Conservation (phyloP, 176 grass and related monocot species). For the Carex pumila region DNA sequence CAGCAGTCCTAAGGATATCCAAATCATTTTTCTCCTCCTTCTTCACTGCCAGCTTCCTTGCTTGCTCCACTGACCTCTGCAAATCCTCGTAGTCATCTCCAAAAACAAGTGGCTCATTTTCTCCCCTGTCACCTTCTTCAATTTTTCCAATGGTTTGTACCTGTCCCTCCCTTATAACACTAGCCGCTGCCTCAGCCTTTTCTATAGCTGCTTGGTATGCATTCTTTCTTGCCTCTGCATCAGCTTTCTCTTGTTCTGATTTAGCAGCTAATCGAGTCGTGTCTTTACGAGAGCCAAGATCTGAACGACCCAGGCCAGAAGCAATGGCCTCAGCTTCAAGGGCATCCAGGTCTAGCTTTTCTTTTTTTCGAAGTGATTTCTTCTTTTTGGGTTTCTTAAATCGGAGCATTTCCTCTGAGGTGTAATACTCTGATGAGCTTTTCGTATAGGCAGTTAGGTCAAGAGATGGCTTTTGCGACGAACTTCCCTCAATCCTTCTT, state of each 20-base stretch:
- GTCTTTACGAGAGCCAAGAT: constrained; percentile 82
- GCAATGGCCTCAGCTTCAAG: constrained; percentile 80
- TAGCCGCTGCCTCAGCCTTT: constrained; percentile 75
- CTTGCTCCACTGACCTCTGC: constrained; percentile 73
- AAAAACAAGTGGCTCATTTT: constrained; percentile 45
- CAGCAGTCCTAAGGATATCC: constrained; percentile 45
- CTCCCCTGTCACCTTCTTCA: constrained; percentile 20
- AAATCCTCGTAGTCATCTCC: constrained; percentile 93
- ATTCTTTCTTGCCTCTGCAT: constrained; percentile 65
- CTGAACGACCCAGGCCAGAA: constrained; percentile 62
- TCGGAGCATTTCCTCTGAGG: constrained; percentile 75
- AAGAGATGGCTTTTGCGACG: constrained; percentile 45
- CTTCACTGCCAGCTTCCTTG: constrained; percentile 69
- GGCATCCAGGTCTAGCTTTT: constrained; percentile 80
- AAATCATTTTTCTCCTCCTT: constrained; percentile 48
- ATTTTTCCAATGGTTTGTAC: constrained; percentile 17
- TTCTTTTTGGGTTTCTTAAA: constrained; percentile 99
- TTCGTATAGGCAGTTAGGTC: constrained; percentile 53
- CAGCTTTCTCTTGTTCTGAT: constrained; percentile 66
- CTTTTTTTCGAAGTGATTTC: constrained; percentile 93
- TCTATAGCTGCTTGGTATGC: constrained; percentile 63
- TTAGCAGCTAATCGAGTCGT: constrained; percentile 40
- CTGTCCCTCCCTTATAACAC: constrained; percentile 59
- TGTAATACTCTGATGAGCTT: constrained; percentile 71
- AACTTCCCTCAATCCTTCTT: constrained; percentile 64